Base-by-base conservation (phyloP, 225 moss, liverwort and hornwort species). In the Physcomitrellopsis africana region DNA sequence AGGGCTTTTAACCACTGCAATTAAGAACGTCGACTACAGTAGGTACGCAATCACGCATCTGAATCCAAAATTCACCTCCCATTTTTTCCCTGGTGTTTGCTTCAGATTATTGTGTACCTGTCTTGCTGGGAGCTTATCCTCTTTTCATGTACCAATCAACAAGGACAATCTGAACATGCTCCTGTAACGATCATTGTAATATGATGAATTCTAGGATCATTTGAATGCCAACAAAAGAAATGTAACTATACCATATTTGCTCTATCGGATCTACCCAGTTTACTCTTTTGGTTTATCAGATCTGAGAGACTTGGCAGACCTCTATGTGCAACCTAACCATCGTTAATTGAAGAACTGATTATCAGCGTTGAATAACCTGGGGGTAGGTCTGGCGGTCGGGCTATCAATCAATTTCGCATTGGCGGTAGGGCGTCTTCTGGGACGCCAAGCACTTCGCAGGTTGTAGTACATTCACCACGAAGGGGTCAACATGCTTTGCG, bases 401-500 rank as follows among this genome's bases (percentile, higher is more conserved):
- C 32, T 4, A 37, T 37, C 32, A 37, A 37, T 37, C 32, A 37
- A 37, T 37, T 5, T 37, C 32, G 32, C 32, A 5, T 7, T 37
- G 32, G 32, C 32, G 32, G 32, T 61, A 23, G 26, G 55, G 54
- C 61, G 46, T 11, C 26, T 59, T 53, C 56, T 73, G 45, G 60
- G 44, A 65, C 51, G n/a, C 65, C 23, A 44, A 43, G 32, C 0
- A 0, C 42, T 52, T n/a, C 64, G 6, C 7, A n/a, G 27, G 58
- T 58, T 77, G 68, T 13, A 59, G 18, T 16, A 18, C n/a, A n/a
- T 62, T 62, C 24, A 37, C 27, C 62, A 63, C 8, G 60, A 66
- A 80, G 66, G 65, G 47, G 69, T 37, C 73, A 79, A 46, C 64
- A 67, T 56, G 63, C 23, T 29, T 69, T 68, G 79, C 72, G 52